Base-by-base conservation (phyloP, 2,329 filamentous ascomycete species). In the Fusarium poae region DNA sequence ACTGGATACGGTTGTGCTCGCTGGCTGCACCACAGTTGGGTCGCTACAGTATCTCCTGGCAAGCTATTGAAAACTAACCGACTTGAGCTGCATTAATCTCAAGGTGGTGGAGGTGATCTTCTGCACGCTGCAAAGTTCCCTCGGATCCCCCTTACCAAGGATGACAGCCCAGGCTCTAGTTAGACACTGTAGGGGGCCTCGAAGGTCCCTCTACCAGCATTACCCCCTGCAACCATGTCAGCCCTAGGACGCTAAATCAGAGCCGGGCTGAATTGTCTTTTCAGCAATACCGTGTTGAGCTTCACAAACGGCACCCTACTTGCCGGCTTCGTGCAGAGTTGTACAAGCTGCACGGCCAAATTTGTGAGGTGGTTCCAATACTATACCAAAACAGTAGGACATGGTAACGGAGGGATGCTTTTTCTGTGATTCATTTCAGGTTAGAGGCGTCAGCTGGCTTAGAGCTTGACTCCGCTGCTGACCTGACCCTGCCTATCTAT, bases 221-320 rank as follows among this genome's bases (percentile, higher is more conserved):
- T 51, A 60, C 57, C 59, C 64, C 62, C 68, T 51, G 35, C 45
- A 51, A 60, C 48, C 68, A 57, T 65, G 66, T 74, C 72, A 74
- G 72, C 72, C 72, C 68, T 73, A 73, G 70, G 68, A 69, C 63
- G 65, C 70, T 72, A 71, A 67, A 49, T 30, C 30, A 32, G 45
- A 46, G 34, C 45, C 29, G 18, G 54, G 45, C 62, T 65, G 62
- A 65, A 46, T 40, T 46, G 29, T 40, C 39, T 30, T 44, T 63
- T 32, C 42, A 39, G 32, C n/a, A 50, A 50, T 20, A 30, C 32
- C 30, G 21, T 50, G 21, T 25, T 39, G 46, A 27, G 46, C 46
- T 45, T 45, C 43, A 45, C 20, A 7, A 30, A 45, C 18, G 23
- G 63, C 21, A 34, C 35, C 39, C 21, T 45, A 50, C 12, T 57